Evolutionary conservation across 2,329 filamentous ascomycete genomes (phyloP), one percentile per base, ranked within the genome.

Genomic region (Verticillium nubilum): DNA sequence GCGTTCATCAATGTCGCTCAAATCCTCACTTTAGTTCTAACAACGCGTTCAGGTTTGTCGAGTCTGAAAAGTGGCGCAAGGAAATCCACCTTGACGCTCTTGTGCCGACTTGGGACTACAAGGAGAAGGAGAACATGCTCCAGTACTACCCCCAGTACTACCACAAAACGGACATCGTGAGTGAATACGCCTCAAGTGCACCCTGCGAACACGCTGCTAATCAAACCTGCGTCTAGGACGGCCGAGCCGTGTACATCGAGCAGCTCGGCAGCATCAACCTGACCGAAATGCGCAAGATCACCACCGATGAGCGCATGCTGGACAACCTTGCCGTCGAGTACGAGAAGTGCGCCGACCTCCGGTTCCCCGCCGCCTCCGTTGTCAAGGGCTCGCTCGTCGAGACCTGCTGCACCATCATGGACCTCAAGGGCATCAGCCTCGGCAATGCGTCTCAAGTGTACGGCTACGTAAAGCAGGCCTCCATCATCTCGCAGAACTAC

Each of bases 111-210:
- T 97, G 96, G 81, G 87, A 95, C 61, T 97, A 97, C 80, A 82
- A 83, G 64, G 93, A 97, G 83, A 95, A 94, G 76, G 70, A 84
- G 59, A 74, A 94, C 72, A 85, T 99, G 61, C 91, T 91, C 76
- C 81, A 94, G 77, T 97, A 90, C 82, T 99, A 99, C 79, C 92
- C 92, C 54, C 95, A 99, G 79, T 99, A 95, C 82, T 99, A 99
- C 81, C 95, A 99, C 85, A 97, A 97, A 81, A 94, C 87, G 13
- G 91, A 95, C 78, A 92, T 92, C 78, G 86, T 88, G 74, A 59
- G 69, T 58, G 9, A 27, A 60, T n/a, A 12, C n/a, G 12, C 15
- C n/a, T 23, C 4, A 9, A 9, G 23, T 10, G n/a, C 4, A 2
- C 37, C 6, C 5, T 4, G 17, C n/a, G 37, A 47, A 19, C 6